These are phyloP conservation scores for Musa troglodytarum DNA, from an alignment of 176 grass and related monocot species.

Conservation along the genomic window DNA sequence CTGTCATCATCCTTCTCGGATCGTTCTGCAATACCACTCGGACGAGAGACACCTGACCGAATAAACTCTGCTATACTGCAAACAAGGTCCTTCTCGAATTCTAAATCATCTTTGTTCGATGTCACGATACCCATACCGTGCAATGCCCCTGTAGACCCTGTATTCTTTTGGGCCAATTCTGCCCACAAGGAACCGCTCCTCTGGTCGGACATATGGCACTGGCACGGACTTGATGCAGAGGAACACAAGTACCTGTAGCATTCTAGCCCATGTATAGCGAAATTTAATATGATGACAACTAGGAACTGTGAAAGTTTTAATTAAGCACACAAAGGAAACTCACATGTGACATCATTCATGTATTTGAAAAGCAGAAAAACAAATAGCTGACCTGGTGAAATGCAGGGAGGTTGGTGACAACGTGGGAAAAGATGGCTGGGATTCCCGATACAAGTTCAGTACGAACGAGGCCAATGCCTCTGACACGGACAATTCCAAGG, in stretches of 20 bases:
- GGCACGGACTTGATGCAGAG: slow-evolving; percentile 88
- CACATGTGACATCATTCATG: neutral
- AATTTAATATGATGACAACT: no score
- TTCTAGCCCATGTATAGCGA: neutral
- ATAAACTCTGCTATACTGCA: slow-evolving; percentile 93
- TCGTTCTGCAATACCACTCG: slow-evolving; percentile 25
- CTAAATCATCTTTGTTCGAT: slow-evolving; percentile 73
- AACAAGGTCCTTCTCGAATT: slow-evolving; percentile 86
- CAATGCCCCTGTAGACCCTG: slow-evolving; percentile 76
- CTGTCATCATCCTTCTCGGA: slow-evolving; percentile 38
- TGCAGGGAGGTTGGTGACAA: slow-evolving; percentile 83
- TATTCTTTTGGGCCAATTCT: slow-evolving; percentile 82
- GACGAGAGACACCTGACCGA: slow-evolving; percentile 26
- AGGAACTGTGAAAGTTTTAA: no score
- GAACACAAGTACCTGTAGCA: slow-evolving; percentile 71
- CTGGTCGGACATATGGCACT: slow-evolving; percentile 49
- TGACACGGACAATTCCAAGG: slow-evolving; percentile 68
- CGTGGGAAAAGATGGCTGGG: slow-evolving; percentile 88
- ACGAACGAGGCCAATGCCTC: slow-evolving; percentile 81
- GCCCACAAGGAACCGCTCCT: slow-evolving; percentile 76
- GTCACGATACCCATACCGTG: slow-evolving; percentile 78
- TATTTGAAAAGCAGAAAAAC: no score
- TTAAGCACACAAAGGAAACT: neutral
- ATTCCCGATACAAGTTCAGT: slow-evolving; percentile 70
- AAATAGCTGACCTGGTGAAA: slow-evolving; percentile 63